phyloP scores from a whole-genome alignment of 352 stramenopile genomes.

The Pythium monospermum region DNA sequence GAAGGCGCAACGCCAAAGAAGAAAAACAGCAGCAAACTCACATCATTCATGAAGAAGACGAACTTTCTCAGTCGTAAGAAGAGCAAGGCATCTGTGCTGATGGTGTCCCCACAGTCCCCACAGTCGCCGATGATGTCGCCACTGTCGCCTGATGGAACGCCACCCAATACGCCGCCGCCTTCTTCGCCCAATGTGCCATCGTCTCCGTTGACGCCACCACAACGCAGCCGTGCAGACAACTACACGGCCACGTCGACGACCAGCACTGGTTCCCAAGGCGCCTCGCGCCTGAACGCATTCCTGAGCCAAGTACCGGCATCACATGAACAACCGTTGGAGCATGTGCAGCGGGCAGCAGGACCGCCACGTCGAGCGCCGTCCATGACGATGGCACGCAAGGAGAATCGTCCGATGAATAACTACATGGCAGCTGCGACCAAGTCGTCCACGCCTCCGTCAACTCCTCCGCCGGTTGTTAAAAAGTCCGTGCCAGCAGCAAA shows the following conservation, averaged over 20 bases:
- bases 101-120: conserved; percentile 12
- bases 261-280: conserved; percentile 29
- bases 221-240: conserved; percentile 21
- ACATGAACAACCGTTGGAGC: conserved; percentile 47
- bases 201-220: conserved; percentile 16
- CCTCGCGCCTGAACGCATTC: conserved; percentile 69
- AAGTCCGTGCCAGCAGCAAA: conserved; percentile 10
- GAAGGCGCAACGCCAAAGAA: conserved; percentile 46
- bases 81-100: conserved; percentile 30
- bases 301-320: conserved; percentile 67
- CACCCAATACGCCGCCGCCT: conserved; percentile 45
- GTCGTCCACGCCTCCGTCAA: conserved; percentile 18
- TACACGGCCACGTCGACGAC: conserved; percentile 28
- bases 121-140: conserved; percentile 16
- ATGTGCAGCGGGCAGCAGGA: conserved; percentile 48
- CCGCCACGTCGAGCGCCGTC: conserved; percentile 41
- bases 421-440: conserved; percentile 9
- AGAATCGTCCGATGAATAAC: conserved; percentile 20
- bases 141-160: conserved; percentile 33
- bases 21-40: conserved; percentile 41
- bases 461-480: conserved; percentile 20
- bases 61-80: conserved; percentile 75
- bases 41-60: conserved; percentile 80
- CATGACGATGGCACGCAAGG: conserved; percentile 30
- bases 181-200: conserved; percentile 41